These are phyloP conservation scores for Solanum pinnatisectum DNA, from an alignment of 257 asterid genomes.

Conservation along the genomic window DNA sequence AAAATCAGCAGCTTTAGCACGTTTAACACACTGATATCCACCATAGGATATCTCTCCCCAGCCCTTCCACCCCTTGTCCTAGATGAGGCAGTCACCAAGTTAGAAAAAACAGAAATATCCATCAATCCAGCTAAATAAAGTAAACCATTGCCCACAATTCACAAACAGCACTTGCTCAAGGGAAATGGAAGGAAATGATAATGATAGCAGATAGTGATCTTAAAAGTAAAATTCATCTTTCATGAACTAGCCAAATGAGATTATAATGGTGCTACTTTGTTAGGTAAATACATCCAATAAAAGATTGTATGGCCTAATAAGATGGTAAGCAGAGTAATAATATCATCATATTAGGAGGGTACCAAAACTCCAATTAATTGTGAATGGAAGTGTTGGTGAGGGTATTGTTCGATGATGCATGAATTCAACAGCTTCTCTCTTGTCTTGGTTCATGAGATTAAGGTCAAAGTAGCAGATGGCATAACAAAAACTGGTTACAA, in stretches of 20 bases:
- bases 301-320: neutral
- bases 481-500: neutral
- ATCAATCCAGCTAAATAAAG: neutral
- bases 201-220: neutral
- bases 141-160: neutral
- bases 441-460: neutral
- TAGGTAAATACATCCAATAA: neutral
- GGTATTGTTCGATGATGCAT: neutral
- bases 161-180: neutral
- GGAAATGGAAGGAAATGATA: neutral
- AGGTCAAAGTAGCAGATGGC: neutral
- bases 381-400: neutral
- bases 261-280: neutral
- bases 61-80: constrained; percentile 95
- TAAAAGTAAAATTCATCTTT: neutral
- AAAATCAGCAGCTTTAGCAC: constrained; percentile 89
- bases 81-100: neutral
- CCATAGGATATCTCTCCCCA: constrained; percentile 99
- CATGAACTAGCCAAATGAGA: neutral
- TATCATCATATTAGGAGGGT: neutral
- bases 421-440: neutral
- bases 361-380: neutral
- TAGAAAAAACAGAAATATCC: neutral
- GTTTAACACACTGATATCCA: constrained; percentile 57
- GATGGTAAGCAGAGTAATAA: neutral